phyloP scores from a whole-genome alignment of 2,329 filamentous ascomycete species.

The Elsinoe ampelina region DNA sequence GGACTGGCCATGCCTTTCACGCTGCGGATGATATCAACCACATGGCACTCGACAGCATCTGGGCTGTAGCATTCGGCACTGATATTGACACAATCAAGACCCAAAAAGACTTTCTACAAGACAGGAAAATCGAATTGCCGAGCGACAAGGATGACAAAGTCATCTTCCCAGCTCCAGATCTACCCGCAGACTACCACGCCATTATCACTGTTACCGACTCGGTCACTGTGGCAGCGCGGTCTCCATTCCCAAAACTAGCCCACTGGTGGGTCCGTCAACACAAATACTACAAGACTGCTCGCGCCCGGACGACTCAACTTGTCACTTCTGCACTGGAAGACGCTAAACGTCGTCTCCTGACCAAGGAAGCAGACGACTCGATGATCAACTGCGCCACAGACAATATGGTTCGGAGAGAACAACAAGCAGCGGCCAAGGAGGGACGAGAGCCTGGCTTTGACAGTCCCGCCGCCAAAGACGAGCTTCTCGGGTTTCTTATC shows the following conservation, averaged over 20 bases:
- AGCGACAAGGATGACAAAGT: conserved; percentile 13
- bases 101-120: conserved; percentile 16
- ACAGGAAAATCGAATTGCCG: conserved; percentile 13
- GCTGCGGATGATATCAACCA: conserved; percentile 29
- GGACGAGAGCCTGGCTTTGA: conserved; percentile 21
- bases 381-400: conserved; percentile 26
- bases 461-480: conserved; percentile 20
- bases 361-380: conserved; percentile 17
- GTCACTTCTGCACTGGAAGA: conserved; percentile 27
- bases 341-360: conserved; percentile 21
- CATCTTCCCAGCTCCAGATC: conserved; percentile 18
- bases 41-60: conserved; percentile 32
- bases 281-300: conserved; percentile 12
- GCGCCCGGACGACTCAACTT: conserved; percentile 24
- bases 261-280: conserved; percentile 19
- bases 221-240: conserved; percentile 18
- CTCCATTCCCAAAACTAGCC: conserved; percentile 19
- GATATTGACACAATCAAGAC: conserved; percentile 23
- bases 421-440: conserved; percentile 28
- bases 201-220: conserved; percentile 20
- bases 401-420: conserved; percentile 28
- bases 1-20: conserved; percentile 27
- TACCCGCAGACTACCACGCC: conserved; percentile 20
- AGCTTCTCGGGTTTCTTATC: conserved; percentile 29
- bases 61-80: conserved; percentile 30